phyloP scores from a whole-genome alignment of 1,284 basidiomycete species.

The Malassezia slooffiae region DNA sequence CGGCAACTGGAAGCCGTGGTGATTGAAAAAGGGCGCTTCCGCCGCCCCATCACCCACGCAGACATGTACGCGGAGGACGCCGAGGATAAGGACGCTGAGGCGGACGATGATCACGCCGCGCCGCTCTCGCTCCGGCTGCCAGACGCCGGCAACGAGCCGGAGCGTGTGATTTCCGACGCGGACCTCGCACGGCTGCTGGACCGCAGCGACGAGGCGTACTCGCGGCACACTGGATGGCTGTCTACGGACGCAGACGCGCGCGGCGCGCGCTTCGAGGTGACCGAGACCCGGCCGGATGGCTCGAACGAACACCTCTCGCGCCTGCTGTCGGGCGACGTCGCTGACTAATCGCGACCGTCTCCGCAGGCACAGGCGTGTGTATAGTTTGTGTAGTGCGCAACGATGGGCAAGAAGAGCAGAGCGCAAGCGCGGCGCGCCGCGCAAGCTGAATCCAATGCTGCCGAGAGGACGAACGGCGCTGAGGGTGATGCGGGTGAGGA shows the following conservation, averaged over 20 bases:
- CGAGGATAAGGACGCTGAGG: constrained; percentile 38
- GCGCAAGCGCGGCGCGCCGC: too few relatives aligned
- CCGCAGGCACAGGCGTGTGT: too few relatives aligned
- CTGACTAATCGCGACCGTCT: too few relatives aligned
- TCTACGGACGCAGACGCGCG: constrained; percentile 31
- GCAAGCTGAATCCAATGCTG: too few relatives aligned
- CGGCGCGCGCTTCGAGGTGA: constrained; percentile 59
- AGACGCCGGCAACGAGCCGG: constrained; percentile 65
- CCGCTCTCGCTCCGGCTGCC: constrained; percentile 61
- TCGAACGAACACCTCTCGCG: constrained; percentile 63
- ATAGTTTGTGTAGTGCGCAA: too few relatives aligned
- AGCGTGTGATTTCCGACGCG: constrained; percentile 61
- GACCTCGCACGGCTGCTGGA: constrained; percentile 73
- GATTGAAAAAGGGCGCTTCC: constrained; percentile 66
- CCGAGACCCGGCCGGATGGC: constrained; percentile 60
- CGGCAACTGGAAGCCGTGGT: constrained; percentile 83
- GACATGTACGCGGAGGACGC: constrained; percentile 52
- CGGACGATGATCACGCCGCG: not conserved
- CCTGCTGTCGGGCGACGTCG: constrained; percentile 21
- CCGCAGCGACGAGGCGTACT: constrained; percentile 66
- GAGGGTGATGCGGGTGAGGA: too few relatives aligned
- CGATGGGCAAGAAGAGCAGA: too few relatives aligned
- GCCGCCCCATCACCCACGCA: constrained; percentile 15
- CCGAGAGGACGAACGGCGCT: too few relatives aligned
- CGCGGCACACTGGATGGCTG: constrained; percentile 65